Evolutionary conservation across 1,284 basidiomycete species (phyloP), one percentile per base, ranked within the genome.

Genomic region (Ganoderma lucidum): DNA sequence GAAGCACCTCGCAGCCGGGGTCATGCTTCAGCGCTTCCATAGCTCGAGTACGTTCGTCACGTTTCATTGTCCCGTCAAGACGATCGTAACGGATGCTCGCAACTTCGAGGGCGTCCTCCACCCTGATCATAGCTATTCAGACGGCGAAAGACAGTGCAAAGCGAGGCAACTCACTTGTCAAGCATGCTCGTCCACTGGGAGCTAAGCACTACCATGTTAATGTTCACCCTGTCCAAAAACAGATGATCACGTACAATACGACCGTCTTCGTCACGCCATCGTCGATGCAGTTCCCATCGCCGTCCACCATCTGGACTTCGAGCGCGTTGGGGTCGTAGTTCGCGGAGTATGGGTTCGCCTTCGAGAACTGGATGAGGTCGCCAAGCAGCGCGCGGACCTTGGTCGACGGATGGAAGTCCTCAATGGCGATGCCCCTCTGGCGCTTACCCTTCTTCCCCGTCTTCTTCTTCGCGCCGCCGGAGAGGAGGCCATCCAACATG

Each of bases 171-270:
- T 77, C 81, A 94, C 89, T 96, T 95, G 83, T 98, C 96, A 32
- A 98, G 90, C 93, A 97, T 96, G 23, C 89, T 90, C 6, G 96
- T 98, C 96, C 96, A 98, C 79, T 98, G 96, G 12, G 96, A 97
- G 81, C 93, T 94, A 23, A 45, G 44, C 63, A 42, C 12, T 37
- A 67, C 30, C 37, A 63, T 14, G 60, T 69, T 6, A 65, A 60
- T 68, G 61, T 64, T 17, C 74, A 56, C 60, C 66, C 55, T 60
- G 62, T 28, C 58, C 61, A 32, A 68, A 28, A 45, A 55, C 63
- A 28, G 15, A 41, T 53, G 63, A 56, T 61, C 30, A 88, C 94
- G 82, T 79, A 96, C 94, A 98, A 98, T 62, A 98, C 96, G 60
- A 98, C 93, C 6, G 94, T 95, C 83, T 98, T 98, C 65, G 90